Percentiles rank a stretch among this genome's conserved stretches.
Conservation (phyloP, 352 stramenopile species). For the Phytophthora pisi region DNA sequence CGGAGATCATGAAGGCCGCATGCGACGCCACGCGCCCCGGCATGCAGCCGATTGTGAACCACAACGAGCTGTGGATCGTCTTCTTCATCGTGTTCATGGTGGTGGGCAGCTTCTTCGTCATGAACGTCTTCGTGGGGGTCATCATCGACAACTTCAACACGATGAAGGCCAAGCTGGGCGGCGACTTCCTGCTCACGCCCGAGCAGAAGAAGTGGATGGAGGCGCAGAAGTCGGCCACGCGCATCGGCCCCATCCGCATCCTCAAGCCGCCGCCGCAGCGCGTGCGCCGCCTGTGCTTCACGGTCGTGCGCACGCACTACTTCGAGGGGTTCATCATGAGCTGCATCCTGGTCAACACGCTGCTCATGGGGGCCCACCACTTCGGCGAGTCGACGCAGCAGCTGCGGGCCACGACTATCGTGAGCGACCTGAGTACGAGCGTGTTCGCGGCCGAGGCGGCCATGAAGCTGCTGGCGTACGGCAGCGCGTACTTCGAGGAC, state of each 20-base stretch:
- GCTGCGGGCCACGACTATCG: background rate
- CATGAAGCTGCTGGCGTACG: constrained; percentile 87
- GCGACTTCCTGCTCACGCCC: constrained; percentile 77
- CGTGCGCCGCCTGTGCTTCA: constrained; percentile 59
- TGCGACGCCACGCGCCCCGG: constrained; percentile 83
- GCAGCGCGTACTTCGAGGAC: constrained; percentile 73
- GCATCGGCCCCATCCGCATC: constrained; percentile 56
- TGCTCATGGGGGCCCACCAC: constrained; percentile 86
- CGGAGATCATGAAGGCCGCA: constrained; percentile 87
- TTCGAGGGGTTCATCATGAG: constrained; percentile 90
- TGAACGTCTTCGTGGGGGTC: constrained; percentile 93
- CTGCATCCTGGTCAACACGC: constrained; percentile 89
- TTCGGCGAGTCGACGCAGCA: constrained; percentile 75
- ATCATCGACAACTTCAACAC: constrained; percentile 94
- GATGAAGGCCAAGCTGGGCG: constrained; percentile 76
- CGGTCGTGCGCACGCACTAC: constrained; percentile 45
- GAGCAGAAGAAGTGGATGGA: constrained; percentile 89
- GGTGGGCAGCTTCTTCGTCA: constrained; percentile 83
- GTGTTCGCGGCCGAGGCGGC: constrained; percentile 88
- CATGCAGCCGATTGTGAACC: constrained; percentile 82
- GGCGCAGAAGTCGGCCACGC: constrained; percentile 55
- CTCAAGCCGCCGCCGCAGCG: constrained; percentile 52
- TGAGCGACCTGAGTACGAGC: constrained; percentile 84
- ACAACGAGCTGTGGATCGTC: background rate
- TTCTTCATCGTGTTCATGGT: constrained; percentile 47